These are phyloP conservation scores for Gymnopilus dilepis DNA, from an alignment of 768 basidiomycete genomes.

Conservation along the genomic window DNA sequence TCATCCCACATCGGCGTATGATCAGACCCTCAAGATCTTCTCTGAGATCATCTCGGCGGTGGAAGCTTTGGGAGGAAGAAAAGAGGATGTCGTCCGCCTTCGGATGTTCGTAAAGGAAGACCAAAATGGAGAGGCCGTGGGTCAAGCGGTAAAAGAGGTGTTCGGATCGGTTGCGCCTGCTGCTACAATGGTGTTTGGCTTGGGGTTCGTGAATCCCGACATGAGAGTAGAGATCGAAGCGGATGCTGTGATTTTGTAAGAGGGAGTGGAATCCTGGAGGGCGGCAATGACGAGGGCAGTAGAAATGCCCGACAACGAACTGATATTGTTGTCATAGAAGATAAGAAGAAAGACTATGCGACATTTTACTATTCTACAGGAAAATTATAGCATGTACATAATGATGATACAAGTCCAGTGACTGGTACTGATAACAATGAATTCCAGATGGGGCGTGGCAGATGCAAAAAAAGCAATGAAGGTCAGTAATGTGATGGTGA, in stretches of 20 bases:
- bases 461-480: background rate
- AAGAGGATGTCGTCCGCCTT: conserved; percentile 50
- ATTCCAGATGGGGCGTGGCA: background rate
- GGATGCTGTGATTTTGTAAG: conserved; percentile 46
- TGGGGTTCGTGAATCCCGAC: conserved; percentile 46
- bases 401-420: background rate
- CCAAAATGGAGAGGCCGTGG: conserved; percentile 43
- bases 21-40: conserved; percentile 50
- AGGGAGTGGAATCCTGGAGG: no score
- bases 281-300: background rate
- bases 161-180: conserved; percentile 49
- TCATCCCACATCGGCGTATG: conserved; percentile 49
- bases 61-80: conserved; percentile 46
- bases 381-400: background rate
- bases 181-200: conserved; percentile 60
- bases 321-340: background rate
- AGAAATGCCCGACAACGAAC: background rate
- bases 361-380: background rate
- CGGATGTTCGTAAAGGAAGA: conserved; percentile 53
- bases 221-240: conserved; percentile 65
- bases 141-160: conserved; percentile 46
- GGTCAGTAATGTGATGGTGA: background rate
- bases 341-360: background rate
- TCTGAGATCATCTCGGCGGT: conserved; percentile 49
- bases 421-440: no score